Evolutionary conservation across 2,329 filamentous ascomycete genomes (phyloP).

Genomic region (Polytolypa hystricis): DNA sequence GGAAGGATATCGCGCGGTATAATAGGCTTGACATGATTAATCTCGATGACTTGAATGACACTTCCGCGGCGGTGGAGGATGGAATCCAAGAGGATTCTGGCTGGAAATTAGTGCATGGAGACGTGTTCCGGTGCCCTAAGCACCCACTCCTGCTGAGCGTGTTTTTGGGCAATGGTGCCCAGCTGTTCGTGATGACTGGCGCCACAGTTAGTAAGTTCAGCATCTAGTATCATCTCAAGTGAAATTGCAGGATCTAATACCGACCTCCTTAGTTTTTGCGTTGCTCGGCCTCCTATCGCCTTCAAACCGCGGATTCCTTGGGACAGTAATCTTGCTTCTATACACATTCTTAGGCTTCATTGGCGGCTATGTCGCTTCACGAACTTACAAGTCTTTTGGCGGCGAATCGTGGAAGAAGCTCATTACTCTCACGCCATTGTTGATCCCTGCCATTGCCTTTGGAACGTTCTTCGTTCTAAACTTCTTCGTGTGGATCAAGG

Average conservation of each 20-base stretch:
- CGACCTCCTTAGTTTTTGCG: constrained; percentile 52
- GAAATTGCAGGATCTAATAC: neutral
- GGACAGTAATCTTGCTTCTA: constrained; percentile 83
- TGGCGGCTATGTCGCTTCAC: constrained; percentile 78
- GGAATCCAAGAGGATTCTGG: constrained; percentile 95
- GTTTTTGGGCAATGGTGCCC: constrained; percentile 82
- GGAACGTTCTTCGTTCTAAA: constrained; percentile 83
- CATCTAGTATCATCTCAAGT: neutral
- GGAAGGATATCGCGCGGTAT: constrained; percentile 93
- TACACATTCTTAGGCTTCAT: constrained; percentile 90
- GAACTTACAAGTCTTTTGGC: constrained; percentile 88
- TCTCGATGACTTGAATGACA: constrained; percentile 76
- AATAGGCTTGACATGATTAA: constrained; percentile 88
- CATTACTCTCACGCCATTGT: constrained; percentile 73
- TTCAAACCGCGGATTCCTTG: constrained; percentile 86
- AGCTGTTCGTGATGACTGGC: constrained; percentile 95
- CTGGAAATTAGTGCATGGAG: constrained; percentile 96
- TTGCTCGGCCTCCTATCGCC: constrained; percentile 90
- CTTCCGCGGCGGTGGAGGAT: constrained; percentile 64
- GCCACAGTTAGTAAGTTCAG: constrained; percentile 59
- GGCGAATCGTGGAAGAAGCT: constrained; percentile 93
- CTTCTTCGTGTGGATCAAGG: constrained; percentile 89
- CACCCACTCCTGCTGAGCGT: constrained; percentile 76
- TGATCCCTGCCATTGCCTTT: constrained; percentile 83
- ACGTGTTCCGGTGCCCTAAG: constrained; percentile 84